Evolutionary conservation across 352 stramenopile genomes (phyloP).

Genomic region (Thalassiosira delicatula): DNA sequence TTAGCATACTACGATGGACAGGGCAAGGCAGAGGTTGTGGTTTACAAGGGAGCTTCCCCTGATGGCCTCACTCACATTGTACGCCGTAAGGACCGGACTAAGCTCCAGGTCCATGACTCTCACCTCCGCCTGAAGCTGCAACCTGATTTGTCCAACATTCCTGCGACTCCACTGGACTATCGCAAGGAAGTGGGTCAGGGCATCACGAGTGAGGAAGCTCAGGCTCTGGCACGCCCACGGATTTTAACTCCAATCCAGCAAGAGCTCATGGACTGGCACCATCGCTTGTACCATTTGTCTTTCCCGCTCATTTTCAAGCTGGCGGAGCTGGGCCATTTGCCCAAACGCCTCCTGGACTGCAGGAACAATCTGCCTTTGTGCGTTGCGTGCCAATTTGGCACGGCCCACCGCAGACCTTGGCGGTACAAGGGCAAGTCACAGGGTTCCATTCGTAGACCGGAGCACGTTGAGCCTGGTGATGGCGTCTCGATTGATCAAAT

Average conservation of each 20-base stretch:
- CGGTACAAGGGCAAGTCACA: slow-evolving; percentile 26
- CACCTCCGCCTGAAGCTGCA: slow-evolving; percentile 16
- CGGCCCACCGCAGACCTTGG: slow-evolving; percentile 42
- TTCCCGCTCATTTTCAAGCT: slow-evolving; percentile 11
- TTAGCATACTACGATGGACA: slow-evolving; percentile 18
- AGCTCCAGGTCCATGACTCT: neutral
- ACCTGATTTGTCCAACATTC: slow-evolving; percentile 39
- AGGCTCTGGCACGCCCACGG: neutral
- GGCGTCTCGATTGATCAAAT: slow-evolving; percentile 27
- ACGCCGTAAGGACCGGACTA: slow-evolving; percentile 2
- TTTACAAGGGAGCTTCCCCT: slow-evolving; percentile 25
- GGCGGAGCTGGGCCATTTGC: neutral
- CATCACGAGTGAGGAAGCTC: slow-evolving; percentile 22
- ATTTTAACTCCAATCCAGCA: slow-evolving; percentile 4
- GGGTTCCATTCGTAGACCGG: slow-evolving; percentile 13
- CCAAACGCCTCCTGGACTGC: slow-evolving; percentile 10
- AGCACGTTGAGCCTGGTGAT: slow-evolving; percentile 35
- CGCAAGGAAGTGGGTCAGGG: slow-evolving; percentile 20
- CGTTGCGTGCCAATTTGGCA: slow-evolving; percentile 45
- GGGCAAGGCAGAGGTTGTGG: slow-evolving; percentile 10
- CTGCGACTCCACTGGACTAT: slow-evolving; percentile 14
- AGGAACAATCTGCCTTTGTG: slow-evolving; percentile 9
- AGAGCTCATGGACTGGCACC: slow-evolving; percentile 22
- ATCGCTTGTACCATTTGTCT: slow-evolving; percentile 27
- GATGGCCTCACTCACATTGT: slow-evolving; percentile 20